A percentile compares a stretch with the other conserved stretches of the same genome.
phyloP scores from a whole-genome alignment of 2,329 filamentous ascomycete species.

The Diaporthe vexans region DNA sequence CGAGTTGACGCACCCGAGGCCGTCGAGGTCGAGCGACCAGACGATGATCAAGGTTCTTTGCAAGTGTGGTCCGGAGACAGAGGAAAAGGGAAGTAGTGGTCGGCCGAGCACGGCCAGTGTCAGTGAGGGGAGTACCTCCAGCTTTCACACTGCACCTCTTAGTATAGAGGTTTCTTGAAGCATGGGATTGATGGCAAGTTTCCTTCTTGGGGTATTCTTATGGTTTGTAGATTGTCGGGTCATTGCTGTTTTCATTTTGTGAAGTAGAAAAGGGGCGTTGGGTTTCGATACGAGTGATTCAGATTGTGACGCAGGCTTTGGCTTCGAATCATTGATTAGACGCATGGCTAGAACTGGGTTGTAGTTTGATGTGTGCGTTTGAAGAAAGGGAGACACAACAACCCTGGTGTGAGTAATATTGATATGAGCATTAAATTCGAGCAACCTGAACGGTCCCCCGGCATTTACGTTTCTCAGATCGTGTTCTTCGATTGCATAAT shows the following conservation, averaged over 20 bases:
- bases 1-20: slow-evolving; percentile 37
- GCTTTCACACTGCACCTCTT: slow-evolving; percentile 36
- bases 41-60: slow-evolving; percentile 23
- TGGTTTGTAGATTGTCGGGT: background rate
- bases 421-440: no score
- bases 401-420: no score
- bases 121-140: slow-evolving; percentile 34
- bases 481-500: no score
- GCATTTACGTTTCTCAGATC: no score
- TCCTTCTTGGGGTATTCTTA: background rate
- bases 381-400: no score
- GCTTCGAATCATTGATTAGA: no score
- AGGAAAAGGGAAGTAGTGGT: background rate
- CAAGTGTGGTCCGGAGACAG: background rate
- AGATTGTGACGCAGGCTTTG: background rate
- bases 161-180: background rate
- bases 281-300: background rate
- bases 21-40: slow-evolving; percentile 34
- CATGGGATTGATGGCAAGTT: fast-evolving
- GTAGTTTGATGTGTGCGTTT: no score
- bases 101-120: slow-evolving; percentile 1
- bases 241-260: background rate
- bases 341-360: no score
- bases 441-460: no score
- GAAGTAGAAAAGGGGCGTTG: background rate